Base-by-base conservation (phyloP, 495 filamentous ascomycete species). In the Penicillium maclennaniae region DNA sequence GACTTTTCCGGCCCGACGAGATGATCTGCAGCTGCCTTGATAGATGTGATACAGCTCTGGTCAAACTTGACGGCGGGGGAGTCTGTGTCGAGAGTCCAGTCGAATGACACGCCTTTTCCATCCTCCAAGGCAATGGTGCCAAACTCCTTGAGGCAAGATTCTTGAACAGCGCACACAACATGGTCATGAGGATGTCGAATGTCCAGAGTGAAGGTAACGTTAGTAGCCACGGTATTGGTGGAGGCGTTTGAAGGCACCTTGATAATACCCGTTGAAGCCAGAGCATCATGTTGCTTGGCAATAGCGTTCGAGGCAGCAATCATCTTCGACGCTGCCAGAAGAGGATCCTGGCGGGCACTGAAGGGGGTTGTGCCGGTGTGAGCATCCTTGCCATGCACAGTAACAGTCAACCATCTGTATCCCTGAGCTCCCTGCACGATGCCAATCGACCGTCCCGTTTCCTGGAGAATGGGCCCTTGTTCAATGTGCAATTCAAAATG, bases 401-500 rank as follows among this genome's bases (percentile, higher is more conserved):
- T 78, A 14, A 91, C 47, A 55, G 16, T 79, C 78, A 71, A 76
- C 87, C 87, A 89, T 51, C 78, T 77, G 55, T 85, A 87, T 14
- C 70, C 68, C 51, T 74, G 70, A 14, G 83, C 86, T 5, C 86
- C 88, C 21, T 74, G 74, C 8, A 91, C 87, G 6, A 87, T 74
- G 1, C 85, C 87, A 42, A 89, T 79, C 34, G 82, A 80, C 43
- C 79, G 69, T 4, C 73, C 66, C 16, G 73, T 71, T 4, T 69
- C 68, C 41, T 84, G 81, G 3, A 92, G 79, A 23, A 85, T 80
- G 5, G 86, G 85, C 0, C 87, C 87, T 69, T 92, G 87, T 58
- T 92, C 88, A 49, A 92, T 91, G 57, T 91, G 87, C 12, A 89
- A 73, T 59, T 91, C 87, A 65, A 91, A 90, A 60, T 91, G 86